Evolutionary conservation across 805 yeast genomes (phyloP), one percentile per base, ranked within the genome.

Genomic region (Candida schatavii): DNA sequence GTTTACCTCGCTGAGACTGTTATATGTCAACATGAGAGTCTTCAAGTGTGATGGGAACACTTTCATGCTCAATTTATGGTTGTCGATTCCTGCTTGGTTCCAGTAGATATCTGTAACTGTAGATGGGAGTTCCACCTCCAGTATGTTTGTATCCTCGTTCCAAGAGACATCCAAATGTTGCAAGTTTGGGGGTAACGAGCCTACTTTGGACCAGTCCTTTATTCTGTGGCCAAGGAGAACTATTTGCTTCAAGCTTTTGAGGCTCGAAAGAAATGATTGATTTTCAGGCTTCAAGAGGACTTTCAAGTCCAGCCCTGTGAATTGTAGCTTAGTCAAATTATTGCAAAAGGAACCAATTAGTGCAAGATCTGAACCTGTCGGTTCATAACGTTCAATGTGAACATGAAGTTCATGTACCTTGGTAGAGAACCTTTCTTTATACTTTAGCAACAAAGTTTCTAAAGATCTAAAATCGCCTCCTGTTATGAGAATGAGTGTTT

Each of bases 131-230:
- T 37, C 22, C 14, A 68, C 44, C 0, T 64, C 54, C 13, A 44
- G 33, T n/a, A 62, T 47, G 34, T 61, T 53, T 2, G 58, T 50
- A 6, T 33, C 42, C 2, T 52, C 46, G 22, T 52, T 52, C 74
- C 74, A 68, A 9, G 72, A 67, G n/a, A 59, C 37, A 42, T 67
- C 72, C 28, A 68, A 44, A 35, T 59, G 59, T 10, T 36, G 42
- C 26, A 66, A 46, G 20, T 39, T 48, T 1, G 43, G 41, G 0
- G 72, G 72, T n/a, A 66, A 51, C 3, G 15, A 20, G 10, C 57
- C 49, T 17, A 31, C 9, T 3, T 39, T 42, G 0, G 57, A 40
- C 72, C 72, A 68, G 35, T 59, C 45, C 4, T 44, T 37, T 3
- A 63, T 51, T 4, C 51, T 53, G 42, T 66, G 72, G 5, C 66